Evolutionary conservation across 2,329 filamentous ascomycete genomes (phyloP), one percentile per base, ranked within the genome.

Genomic region (Microdochium paspali): DNA sequence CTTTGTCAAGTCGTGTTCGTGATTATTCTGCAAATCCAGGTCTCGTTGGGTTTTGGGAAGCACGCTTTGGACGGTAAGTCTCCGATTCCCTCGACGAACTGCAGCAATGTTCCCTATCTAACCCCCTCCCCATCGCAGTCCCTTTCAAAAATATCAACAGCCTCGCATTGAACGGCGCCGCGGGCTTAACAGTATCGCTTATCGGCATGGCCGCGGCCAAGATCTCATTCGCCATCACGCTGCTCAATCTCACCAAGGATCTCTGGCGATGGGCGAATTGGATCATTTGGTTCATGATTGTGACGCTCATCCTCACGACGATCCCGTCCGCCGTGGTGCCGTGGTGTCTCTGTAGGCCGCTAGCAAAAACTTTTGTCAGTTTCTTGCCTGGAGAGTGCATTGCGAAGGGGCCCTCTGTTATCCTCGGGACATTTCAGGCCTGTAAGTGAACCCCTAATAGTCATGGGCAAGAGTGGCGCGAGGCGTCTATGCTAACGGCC

Each of bases 211-310:
- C 49, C 5, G 58, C 56, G 47, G 66, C 63, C 50, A 69, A 68
- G 49, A 63, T 65, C 0, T 67, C 66, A 0, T 66, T 69, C 47
- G 64, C 62, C 10, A 53, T 67, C n/a, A 66, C 65, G 0, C 50
- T 67, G 3, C 55, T 66, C 21, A 56, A 63, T 3, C 57, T 67
- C 26, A 52, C 57, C 3, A 42, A 47, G 51, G 61, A 62, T 48
- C 47, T 50, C 13, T 54, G 51, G 35, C 45, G 50, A 20, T 56
- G 54, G 50, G 21, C 64, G 31, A 58, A 66, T 5, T 55, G 64
- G 50, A 20, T 65, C 35, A 58, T 66, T 6, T 55, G 64, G 50
- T 54, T 61, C 9, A 58, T 63, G 47, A 66, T 66, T 39, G 20
- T 61, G 7, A 59, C 58, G 0, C 61, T 66, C 54, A 65, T 66